Conservation (phyloP, 495 filamentous ascomycete genomes). For the Penicillium lagena region DNA sequence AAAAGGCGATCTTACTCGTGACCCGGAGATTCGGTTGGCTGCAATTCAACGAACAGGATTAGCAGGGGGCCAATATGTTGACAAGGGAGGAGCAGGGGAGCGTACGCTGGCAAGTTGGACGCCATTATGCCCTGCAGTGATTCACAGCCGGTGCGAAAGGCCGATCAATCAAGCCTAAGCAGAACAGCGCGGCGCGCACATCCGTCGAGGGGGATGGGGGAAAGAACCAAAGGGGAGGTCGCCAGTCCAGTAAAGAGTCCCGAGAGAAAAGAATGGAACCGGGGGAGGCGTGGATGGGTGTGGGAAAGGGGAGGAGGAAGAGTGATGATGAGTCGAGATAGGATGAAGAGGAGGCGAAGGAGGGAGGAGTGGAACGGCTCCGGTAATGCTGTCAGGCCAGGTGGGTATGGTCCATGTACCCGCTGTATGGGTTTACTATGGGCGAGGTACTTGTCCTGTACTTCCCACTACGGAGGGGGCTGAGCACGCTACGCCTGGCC, state of each 20-base stretch:
- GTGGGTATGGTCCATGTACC: conserved; percentile 8
- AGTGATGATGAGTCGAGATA: conserved; percentile 5
- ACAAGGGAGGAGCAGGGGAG: conserved; percentile 7
- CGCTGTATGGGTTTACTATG: conserved; percentile 15
- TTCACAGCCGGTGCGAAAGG: conserved; percentile 29
- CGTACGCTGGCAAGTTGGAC: conserved; percentile 57
- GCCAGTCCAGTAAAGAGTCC: conserved; percentile 8
- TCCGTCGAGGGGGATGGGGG: conserved; percentile 29
- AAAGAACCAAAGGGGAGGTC: conserved; percentile 7
- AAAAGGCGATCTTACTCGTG: conserved; percentile 47
- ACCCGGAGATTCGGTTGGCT: conserved; percentile 57
- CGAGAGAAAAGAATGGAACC: conserved; percentile 3
- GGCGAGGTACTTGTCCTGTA: conserved; percentile 11
- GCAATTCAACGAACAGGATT: conserved; percentile 13
- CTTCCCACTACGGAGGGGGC: conserved; percentile 10
- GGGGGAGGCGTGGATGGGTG: conserved; percentile 10
- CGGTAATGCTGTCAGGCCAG: conserved; percentile 1
- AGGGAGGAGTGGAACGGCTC: conserved; percentile 12
- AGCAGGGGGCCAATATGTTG: conserved; percentile 2
- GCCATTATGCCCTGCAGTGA: conserved; percentile 41
- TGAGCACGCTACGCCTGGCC: conserved; percentile 14
- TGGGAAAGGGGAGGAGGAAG: conserved; percentile 17
- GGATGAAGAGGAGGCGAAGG: conserved; percentile 12
- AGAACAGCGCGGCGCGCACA: conserved; percentile 31
- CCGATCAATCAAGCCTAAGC: conserved; percentile 38